A percentile compares a stretch with the other conserved stretches of the same genome.
These are phyloP conservation scores for Zymoseptoria passerinii DNA, from an alignment of 2,329 filamentous ascomycete species.

Conservation along the genomic window DNA sequence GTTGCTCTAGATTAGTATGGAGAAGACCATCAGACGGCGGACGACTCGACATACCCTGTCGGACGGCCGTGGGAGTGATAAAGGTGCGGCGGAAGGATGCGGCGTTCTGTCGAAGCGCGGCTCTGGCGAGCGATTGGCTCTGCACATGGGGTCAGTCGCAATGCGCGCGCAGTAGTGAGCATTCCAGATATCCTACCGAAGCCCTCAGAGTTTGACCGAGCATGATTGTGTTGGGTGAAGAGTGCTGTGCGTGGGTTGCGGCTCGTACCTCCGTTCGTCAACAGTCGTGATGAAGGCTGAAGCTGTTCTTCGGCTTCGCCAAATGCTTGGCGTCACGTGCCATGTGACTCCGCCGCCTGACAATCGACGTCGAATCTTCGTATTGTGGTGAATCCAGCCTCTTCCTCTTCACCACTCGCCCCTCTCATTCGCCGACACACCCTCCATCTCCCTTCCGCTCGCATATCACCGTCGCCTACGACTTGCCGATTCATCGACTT, in stretches of 20 bases:
- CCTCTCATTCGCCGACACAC: constrained; percentile 13
- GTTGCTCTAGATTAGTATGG: constrained; percentile 8
- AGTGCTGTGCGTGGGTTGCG: background rate
- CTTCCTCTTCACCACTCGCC: constrained; percentile 6
- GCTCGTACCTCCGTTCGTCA: background rate
- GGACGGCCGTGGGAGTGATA: constrained; percentile 52
- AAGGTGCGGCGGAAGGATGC: constrained; percentile 53
- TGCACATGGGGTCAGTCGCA: constrained; percentile 29
- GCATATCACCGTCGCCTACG: constrained; percentile 7
- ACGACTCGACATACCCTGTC: constrained; percentile 46
- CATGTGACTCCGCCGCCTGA: background rate
- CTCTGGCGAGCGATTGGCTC: constrained; percentile 55
- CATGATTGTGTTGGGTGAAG: constrained; percentile 37
- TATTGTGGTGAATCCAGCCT: background rate
- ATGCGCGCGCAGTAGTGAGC: too few relatives aligned
- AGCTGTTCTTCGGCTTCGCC: background rate
- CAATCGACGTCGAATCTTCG: background rate
- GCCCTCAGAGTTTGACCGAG: constrained; percentile 54
- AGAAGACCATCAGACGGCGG: constrained; percentile 8
- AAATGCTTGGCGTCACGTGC: background rate
- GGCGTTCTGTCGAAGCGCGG: constrained; percentile 49
- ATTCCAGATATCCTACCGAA: constrained; percentile 40
- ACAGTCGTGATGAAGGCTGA: background rate
- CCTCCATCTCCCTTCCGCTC: constrained; percentile 11
- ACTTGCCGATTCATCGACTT: background rate